Conservation (phyloP, 2,329 filamentous ascomycete species). For the Alternaria triticimaculans region DNA sequence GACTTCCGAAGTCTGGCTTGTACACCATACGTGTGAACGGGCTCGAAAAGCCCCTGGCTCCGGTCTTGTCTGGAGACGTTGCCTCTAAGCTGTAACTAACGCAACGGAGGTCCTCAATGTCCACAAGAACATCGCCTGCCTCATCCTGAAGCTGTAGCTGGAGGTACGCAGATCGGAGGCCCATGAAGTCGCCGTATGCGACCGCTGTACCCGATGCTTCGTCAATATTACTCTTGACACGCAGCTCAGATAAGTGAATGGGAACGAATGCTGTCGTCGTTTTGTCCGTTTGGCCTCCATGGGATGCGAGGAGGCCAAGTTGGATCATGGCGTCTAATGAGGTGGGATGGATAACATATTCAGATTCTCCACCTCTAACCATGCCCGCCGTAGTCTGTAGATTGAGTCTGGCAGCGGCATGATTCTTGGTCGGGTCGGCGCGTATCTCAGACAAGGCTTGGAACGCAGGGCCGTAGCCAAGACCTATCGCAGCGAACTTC, state of each 20-base stretch:
- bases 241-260: background rate
- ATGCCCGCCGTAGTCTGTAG: conserved; percentile 12
- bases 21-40: background rate
- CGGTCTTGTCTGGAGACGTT: background rate
- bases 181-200: background rate
- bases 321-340: conserved; percentile 42
- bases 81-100: background rate
- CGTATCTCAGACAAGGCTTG: conserved; percentile 17
- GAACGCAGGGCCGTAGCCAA: conserved; percentile 31
- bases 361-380: conserved; percentile 29
- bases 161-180: background rate
- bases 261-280: conserved; percentile 17
- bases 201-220: background rate
- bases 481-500: conserved; percentile 20
- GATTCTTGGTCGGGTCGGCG: conserved; percentile 3
- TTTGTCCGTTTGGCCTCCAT: conserved; percentile 19
- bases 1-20: background rate
- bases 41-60: background rate
- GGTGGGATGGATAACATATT: conserved; percentile 44
- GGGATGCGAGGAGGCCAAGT: conserved; percentile 24
- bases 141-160: background rate
- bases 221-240: background rate
- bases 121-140: background rate
- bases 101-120: background rate
- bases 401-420: conserved; percentile 12